These are phyloP conservation scores for Daedalea quercina DNA, from an alignment of 768 basidiomycete genomes.

Conservation along the genomic window DNA sequence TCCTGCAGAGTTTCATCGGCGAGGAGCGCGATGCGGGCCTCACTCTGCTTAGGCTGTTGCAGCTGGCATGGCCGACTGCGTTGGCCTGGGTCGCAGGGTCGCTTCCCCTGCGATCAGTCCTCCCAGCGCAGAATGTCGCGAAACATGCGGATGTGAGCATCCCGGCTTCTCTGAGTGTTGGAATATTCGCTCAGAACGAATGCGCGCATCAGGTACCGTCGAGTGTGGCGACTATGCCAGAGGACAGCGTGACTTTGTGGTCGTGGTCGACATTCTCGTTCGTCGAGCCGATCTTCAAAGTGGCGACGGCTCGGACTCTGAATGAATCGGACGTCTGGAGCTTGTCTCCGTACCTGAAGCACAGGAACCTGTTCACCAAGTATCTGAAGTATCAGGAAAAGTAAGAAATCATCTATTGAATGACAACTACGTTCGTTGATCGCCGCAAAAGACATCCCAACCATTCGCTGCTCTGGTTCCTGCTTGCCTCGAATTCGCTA, in stretches of 20 bases:
- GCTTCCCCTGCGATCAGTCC: conserved; percentile 40
- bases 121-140: conserved; percentile 45
- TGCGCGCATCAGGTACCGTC: conserved; percentile 28
- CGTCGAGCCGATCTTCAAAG: conserved; percentile 51
- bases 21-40: conserved; percentile 8
- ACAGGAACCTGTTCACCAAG: conserved; percentile 62
- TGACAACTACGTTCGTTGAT: neutral
- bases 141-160: conserved; percentile 37
- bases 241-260: conserved; percentile 60
- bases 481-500: conserved; percentile 60
- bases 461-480: conserved; percentile 54
- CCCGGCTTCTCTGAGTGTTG: neutral
- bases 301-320: conserved; percentile 43
- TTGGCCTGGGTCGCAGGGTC: conserved; percentile 51
- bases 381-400: conserved; percentile 43
- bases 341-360: conserved; percentile 60
- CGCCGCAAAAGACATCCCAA: conserved; percentile 36
- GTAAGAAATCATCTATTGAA: conserved; percentile 20
- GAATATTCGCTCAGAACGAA: neutral
- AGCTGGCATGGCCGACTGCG: conserved; percentile 27
- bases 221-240: conserved; percentile 45
- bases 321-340: conserved; percentile 49
- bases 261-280: conserved; percentile 61
- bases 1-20: conserved; percentile 26
- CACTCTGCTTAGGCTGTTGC: conserved; percentile 21